These are phyloP conservation scores for Trichoderma cornu-damae DNA, from an alignment of 2,329 filamentous ascomycete species.

Conservation along the genomic window DNA sequence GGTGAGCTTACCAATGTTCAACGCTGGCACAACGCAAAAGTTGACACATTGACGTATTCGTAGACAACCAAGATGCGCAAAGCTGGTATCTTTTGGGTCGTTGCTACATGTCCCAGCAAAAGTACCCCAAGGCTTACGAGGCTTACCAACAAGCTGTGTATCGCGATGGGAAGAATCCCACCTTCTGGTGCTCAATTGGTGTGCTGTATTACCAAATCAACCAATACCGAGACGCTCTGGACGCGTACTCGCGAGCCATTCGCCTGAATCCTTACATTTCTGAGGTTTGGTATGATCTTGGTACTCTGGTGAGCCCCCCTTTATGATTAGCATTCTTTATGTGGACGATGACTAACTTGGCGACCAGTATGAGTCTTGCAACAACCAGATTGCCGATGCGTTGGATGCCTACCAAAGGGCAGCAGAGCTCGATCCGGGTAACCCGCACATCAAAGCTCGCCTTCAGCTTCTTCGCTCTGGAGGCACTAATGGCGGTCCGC, in stretches of 20 bases:
- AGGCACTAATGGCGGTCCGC: conserved; percentile 65
- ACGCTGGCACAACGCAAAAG: not conserved
- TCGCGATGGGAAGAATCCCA: conserved; percentile 93
- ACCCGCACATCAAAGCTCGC: conserved; percentile 93
- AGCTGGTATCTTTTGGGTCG: conserved; percentile 97
- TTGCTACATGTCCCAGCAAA: conserved; percentile 99
- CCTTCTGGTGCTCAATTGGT: conserved; percentile 99
- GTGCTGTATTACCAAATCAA: conserved; percentile 99
- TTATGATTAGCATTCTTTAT: too few relatives aligned
- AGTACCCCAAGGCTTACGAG: conserved; percentile 97
- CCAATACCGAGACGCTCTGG: conserved; percentile 94
- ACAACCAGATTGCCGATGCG: conserved; percentile 96
- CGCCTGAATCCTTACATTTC: conserved; percentile 96
- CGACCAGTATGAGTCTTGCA: conserved; percentile 87
- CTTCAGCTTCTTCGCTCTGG: conserved; percentile 83
- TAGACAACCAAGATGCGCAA: conserved; percentile 90
- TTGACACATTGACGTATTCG: conserved; percentile 26
- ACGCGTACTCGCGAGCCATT: conserved; percentile 95
- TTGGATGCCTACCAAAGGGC: conserved; percentile 93
- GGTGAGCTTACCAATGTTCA: conserved; percentile 51
- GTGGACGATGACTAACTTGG: conserved; percentile 28
- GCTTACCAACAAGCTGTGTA: conserved; percentile 99
- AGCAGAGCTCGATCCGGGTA: conserved; percentile 85
- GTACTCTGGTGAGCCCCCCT: conserved; percentile 88
- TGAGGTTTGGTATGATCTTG: conserved; percentile 98